Base-by-base conservation (phyloP, 2,329 filamentous ascomycete genomes). In the Pseudogymnoascus sp. region DNA sequence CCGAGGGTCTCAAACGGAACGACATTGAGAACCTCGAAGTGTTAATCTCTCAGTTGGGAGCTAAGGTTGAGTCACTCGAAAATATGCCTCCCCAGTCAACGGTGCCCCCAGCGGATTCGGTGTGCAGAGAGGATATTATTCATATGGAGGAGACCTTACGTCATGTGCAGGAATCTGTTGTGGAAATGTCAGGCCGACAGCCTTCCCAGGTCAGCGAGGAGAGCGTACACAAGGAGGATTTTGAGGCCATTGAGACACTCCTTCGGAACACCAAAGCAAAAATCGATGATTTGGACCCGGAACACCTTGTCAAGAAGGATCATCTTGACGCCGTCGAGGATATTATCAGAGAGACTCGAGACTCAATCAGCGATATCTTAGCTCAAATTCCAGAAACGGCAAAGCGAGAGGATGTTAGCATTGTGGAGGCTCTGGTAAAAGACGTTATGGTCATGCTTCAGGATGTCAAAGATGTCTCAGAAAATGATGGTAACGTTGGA, bases 201-300 rank as follows among this genome's bases (percentile, higher is more conserved):
- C 74, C 37, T 8, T 56, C 65, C 14, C 28, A 38, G 11, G 59
- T 65, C 4, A 65, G 70, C 46, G 69, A 71, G 43, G 85, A 86
- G 38, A 74, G 80, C 2, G 87, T 88, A 5, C 86, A 82, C 34
- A 90, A 90, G 72, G 91, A 96, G 68, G 93, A 97, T 69, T 90
- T 93, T 0, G 86, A 93, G 65, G 91, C 91, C 9, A 93, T 97
- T 64, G 93, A 97, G 75, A 96, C 89, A 0, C 86, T 97, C 59
- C 81, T 97, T 11, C 86, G 89, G 43, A 96, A 96, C 73, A 93
- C 92, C 34, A 97, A 97, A 73, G 86, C 88, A 4, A 90, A 90
- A 56, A 79, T 97, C 8, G 93, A 97, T 64, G 92, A 96, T 64
- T 84, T 96, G 60, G 84, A 93, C 60, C 83, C 86, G 3, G 88